phyloP scores from a whole-genome alignment of 352 stramenopile genomes.

The Phytophthora agathidicida region DNA sequence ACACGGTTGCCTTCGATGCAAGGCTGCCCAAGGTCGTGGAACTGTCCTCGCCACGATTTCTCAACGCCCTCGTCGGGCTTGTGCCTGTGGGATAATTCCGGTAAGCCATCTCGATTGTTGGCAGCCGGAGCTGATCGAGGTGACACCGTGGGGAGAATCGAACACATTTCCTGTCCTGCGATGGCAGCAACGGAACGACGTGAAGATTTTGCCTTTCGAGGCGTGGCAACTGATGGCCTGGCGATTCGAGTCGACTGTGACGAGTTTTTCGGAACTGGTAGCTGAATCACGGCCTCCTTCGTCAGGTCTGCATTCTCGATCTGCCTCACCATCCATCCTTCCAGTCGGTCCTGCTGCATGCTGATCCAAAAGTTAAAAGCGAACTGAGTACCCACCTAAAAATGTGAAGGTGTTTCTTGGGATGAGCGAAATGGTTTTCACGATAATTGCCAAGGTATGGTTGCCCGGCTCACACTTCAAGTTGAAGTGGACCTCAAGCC shows the following conservation, averaged over 20 bases:
- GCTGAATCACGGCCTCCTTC: conserved; percentile 68
- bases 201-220: conserved; percentile 10
- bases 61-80: conserved; percentile 43
- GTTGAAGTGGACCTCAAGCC: conserved; percentile 14
- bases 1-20: conserved; percentile 47
- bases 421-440: not conserved
- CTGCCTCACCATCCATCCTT: conserved; percentile 82
- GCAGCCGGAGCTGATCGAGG: conserved; percentile 4
- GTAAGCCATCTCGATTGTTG: conserved; percentile 2
- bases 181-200: conserved; percentile 11
- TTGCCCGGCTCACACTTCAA: conserved; percentile 7
- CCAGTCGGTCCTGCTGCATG: conserved; percentile 74
- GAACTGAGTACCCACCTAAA: conserved; percentile 17
- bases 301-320: conserved; percentile 71
- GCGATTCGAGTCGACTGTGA: not conserved
- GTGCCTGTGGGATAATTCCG: not conserved
- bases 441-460: too few relatives aligned
- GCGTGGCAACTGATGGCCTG: conserved; percentile 4
- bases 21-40: conserved; percentile 35
- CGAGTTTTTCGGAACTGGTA: conserved; percentile 33
- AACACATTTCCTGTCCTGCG: conserved; percentile 27
- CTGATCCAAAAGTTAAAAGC: conserved; percentile 4
- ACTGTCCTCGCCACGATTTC: conserved; percentile 54
- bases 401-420: conserved; percentile 17
- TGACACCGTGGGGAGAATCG: conserved; percentile 1